Evolutionary conservation across 257 asterid species (phyloP), one percentile per base, ranked within the genome.

Genomic region (Solanum virginianum): DNA sequence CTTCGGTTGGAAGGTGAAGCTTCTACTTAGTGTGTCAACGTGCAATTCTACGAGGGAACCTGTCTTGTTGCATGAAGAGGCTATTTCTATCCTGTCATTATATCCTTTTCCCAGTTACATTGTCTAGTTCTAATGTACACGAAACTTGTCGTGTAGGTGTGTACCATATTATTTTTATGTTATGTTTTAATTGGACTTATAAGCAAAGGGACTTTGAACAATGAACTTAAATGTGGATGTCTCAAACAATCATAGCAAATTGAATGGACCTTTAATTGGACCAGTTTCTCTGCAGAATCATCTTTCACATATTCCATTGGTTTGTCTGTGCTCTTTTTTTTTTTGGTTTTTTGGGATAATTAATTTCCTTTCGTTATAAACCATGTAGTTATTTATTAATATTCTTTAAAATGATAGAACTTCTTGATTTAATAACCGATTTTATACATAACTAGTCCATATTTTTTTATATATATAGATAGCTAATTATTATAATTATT

Each of bases 1-100:
- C 77, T 95, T 68, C 97, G 99, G 60, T 55, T 94, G 88, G 97
- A 90, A 81, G 95, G 92, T 55, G 88, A 94, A 89, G 89, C 94
- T 82, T 92, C 92, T 26, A 88, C 89, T 68, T 94, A 88, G 89
- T 59, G 57, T n/a, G 24, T 26, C 82, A 60, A 65, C 82, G 80
- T 82, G 87, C 80, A 81, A 79, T 75, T 66, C 84, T 56, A 72
- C 69, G 45, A 66, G 80, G 82, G 84, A 36, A 82, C 20, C 63
- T 87, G 77, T 47, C 49, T 77, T 26, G 63, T 77, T 77, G 82
- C 82, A 26, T 29, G 63, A 63, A 51, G 47, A 14, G 63, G 47
- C 65, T 24, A 5, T 65, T 32, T 49, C 47, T 26, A 29, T 10
- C 82, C 49, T 79, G 82, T 79, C 3, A 79, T 53, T 79, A 53